These are phyloP conservation scores for Mycena vulgaris DNA, from an alignment of 768 basidiomycete genomes.

Conservation along the genomic window DNA sequence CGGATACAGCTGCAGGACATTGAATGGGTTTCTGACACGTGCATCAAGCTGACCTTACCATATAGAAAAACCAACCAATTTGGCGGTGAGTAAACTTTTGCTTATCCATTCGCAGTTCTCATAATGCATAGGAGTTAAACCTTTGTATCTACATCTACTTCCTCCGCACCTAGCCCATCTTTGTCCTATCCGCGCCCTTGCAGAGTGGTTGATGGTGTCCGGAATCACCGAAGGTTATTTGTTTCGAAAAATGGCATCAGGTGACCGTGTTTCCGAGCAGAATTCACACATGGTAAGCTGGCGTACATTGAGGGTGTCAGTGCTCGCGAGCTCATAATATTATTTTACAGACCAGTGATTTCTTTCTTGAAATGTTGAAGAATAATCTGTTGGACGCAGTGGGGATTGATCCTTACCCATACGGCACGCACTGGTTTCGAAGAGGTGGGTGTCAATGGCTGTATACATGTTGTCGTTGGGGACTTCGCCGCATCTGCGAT, in stretches of 20 bases:
- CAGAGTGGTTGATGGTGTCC: slow-evolving; percentile 46
- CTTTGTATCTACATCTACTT: background rate
- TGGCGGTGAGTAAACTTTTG: background rate
- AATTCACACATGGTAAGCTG: slow-evolving; percentile 45
- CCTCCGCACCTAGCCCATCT: background rate
- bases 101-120: background rate
- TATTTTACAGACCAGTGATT: slow-evolving; percentile 47
- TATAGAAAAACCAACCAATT: background rate
- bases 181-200: slow-evolving; percentile 41
- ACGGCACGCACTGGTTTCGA: slow-evolving; percentile 59
- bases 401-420: slow-evolving; percentile 50
- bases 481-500: slow-evolving; percentile 54
- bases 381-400: slow-evolving; percentile 60
- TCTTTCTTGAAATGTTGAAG: slow-evolving; percentile 55
- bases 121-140: background rate
- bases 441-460: slow-evolving; percentile 50
- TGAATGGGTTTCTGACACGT: slow-evolving; percentile 11
- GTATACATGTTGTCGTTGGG: slow-evolving; percentile 50
- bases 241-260: slow-evolving; percentile 47
- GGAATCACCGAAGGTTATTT: slow-evolving; percentile 49
- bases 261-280: slow-evolving; percentile 44
- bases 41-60: slow-evolving; percentile 26
- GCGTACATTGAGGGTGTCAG: background rate
- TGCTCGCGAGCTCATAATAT: background rate
- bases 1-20: slow-evolving; percentile 50